Evolutionary conservation across 495 filamentous ascomycete species (phyloP).

Genomic region (Umbilicaria muhlenbergii): DNA sequence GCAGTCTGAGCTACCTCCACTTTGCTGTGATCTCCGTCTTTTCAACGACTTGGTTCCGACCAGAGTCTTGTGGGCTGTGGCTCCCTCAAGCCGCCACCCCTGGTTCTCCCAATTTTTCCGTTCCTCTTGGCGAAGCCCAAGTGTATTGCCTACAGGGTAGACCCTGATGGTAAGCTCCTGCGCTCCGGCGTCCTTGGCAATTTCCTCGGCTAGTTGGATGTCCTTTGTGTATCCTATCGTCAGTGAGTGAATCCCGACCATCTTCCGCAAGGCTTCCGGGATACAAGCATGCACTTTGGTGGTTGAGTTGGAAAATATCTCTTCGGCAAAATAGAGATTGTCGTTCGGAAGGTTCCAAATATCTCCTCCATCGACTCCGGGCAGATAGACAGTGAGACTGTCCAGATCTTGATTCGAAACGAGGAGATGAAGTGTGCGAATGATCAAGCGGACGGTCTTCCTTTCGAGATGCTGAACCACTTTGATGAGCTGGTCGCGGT

Average conservation of each 20-base stretch:
- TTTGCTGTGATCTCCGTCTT: too few species aligned
- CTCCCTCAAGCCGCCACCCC: too few species aligned
- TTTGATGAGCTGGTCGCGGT: constrained; percentile 1
- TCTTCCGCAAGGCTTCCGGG: background rate
- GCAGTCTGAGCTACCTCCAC: too few species aligned
- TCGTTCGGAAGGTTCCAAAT: constrained; percentile 2
- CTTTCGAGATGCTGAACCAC: background rate
- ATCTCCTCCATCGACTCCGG: constrained; percentile 1
- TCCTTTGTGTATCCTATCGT: constrained; percentile 3
- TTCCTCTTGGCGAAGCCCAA: too few species aligned
- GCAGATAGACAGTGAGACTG: background rate
- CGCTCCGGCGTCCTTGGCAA: constrained; percentile 1
- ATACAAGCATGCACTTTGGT: constrained; percentile 1
- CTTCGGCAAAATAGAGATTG: constrained; percentile 2
- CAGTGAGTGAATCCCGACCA: background rate
- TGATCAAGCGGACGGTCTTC: constrained; percentile 1
- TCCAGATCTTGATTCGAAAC: background rate
- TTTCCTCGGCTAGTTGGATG: constrained; percentile 1
- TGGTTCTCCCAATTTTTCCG: too few species aligned
- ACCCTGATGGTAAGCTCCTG: background rate
- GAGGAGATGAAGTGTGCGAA: background rate
- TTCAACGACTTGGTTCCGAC: too few species aligned
- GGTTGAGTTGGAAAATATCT: constrained; percentile 1
- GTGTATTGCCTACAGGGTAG: too few species aligned
- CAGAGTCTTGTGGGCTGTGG: too few species aligned